phyloP scores from a whole-genome alignment of 1,284 basidiomycete species.

The Rhodotorula sp. region DNA sequence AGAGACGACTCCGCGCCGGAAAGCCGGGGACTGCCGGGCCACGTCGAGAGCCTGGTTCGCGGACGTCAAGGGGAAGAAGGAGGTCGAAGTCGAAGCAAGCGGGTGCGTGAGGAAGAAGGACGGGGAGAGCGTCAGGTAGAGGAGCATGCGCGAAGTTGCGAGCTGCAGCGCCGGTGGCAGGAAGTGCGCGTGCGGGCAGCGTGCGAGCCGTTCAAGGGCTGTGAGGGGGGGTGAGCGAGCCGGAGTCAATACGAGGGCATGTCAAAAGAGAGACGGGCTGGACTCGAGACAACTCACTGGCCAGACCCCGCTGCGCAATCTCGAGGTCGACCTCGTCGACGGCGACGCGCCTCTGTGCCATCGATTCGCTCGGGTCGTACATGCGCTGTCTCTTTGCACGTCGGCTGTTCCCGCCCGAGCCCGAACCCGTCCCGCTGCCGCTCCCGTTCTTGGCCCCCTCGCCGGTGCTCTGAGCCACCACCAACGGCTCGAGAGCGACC shows the following conservation, averaged over 20 bases:
- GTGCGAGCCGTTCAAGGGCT: constrained; percentile 36
- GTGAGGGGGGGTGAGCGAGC: not conserved
- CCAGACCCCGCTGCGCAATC: constrained; percentile 27
- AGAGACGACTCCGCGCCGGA: constrained; percentile 18
- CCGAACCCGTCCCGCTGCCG: not conserved
- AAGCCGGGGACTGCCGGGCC: constrained; percentile 12
- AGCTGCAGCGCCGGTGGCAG: constrained; percentile 35
- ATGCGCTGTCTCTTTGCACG: constrained; percentile 27
- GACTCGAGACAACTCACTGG: no score
- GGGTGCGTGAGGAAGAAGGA: constrained; percentile 25
- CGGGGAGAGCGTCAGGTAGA: constrained; percentile 34
- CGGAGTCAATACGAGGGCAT: not conserved
- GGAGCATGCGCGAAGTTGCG: constrained; percentile 36
- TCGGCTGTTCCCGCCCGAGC: constrained; percentile 24
- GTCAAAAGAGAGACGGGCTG: no score
- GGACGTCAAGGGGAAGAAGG: constrained; percentile 30
- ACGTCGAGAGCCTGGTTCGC: constrained; percentile 22
- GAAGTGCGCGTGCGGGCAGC: constrained; percentile 25
- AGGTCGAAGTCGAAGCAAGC: constrained; percentile 13
- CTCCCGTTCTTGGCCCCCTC: not conserved
- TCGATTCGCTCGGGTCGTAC: constrained; percentile 37
- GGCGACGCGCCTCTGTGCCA: constrained; percentile 15
- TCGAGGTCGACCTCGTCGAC: constrained; percentile 31
- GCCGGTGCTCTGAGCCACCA: constrained; percentile 2
- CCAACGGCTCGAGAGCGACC: constrained; percentile 33